Conservation (phyloP, 768 basidiomycete species). For the Lactarius tabidus region DNA sequence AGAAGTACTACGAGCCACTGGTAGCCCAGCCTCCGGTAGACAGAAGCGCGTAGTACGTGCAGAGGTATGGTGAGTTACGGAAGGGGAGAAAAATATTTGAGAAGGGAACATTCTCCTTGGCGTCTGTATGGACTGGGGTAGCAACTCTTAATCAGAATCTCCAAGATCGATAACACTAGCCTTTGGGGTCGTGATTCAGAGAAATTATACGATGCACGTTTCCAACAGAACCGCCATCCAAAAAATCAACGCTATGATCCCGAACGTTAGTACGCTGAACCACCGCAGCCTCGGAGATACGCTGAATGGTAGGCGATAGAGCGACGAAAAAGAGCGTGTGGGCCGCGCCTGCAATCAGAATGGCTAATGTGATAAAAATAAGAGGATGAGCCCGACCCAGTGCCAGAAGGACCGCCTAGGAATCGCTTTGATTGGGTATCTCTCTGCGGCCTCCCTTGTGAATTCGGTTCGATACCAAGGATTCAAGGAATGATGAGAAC, state of each 20-base stretch:
- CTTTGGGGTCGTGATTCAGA: too few species aligned
- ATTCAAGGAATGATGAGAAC: conserved; percentile 83
- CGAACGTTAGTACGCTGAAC: conserved; percentile 59
- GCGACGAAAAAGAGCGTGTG: conserved; percentile 49
- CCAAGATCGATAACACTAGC: too few species aligned
- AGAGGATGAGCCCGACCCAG: conserved; percentile 57
- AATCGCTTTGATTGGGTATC: conserved; percentile 54
- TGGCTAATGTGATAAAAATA: conserved; percentile 46
- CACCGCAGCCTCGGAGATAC: conserved; percentile 59
- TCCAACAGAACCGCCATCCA: conserved; percentile 66
- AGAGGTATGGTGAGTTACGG: too few species aligned
- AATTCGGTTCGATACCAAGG: conserved; percentile 80
- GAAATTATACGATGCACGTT: conserved; percentile 51
- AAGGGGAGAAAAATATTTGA: too few species aligned
- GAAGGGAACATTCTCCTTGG: too few species aligned
- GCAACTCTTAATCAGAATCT: too few species aligned
- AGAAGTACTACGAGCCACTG: too few species aligned
- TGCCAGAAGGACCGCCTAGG: conserved; percentile 64
- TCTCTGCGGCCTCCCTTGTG: conserved; percentile 69
- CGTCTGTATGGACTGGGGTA: too few species aligned
- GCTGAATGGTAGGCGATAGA: conserved; percentile 56
- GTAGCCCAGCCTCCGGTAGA: too few species aligned
- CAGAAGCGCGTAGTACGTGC: too few species aligned
- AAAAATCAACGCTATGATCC: conserved; percentile 56
- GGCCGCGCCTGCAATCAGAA: conserved; percentile 57